These are phyloP conservation scores for Fusarium begoniae DNA, from an alignment of 2,329 filamentous ascomycete species.

Conservation along the genomic window DNA sequence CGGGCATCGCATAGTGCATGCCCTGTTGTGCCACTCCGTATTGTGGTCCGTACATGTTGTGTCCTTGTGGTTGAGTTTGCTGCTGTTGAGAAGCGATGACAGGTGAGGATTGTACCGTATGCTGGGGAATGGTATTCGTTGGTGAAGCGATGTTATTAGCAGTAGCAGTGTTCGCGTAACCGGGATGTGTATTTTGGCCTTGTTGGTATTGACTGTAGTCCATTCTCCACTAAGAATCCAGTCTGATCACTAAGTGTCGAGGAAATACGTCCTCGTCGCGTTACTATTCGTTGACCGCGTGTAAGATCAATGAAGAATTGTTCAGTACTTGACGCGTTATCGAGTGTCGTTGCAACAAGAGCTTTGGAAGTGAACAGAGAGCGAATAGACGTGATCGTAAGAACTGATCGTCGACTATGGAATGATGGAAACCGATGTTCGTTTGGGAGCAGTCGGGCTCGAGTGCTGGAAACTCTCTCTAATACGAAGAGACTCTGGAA, in stretches of 20 bases:
- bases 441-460: conserved; percentile 58
- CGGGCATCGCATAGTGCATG: conserved; percentile 83
- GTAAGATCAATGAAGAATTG: conserved; percentile 16
- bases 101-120: conserved; percentile 78
- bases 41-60: conserved; percentile 82
- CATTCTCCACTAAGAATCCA: conserved; percentile 64
- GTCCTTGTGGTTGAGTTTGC: conserved; percentile 66
- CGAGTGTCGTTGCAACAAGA: conserved; percentile 5
- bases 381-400: conserved; percentile 39
- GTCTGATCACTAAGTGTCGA: conserved; percentile 37
- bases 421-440: conserved; percentile 47
- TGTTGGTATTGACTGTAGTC: conserved; percentile 77
- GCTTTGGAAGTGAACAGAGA: conserved; percentile 21
- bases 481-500: conserved; percentile 52
- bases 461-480: conserved; percentile 46
- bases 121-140: conserved; percentile 73
- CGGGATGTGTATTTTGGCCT: conserved; percentile 71
- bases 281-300: conserved; percentile 36
- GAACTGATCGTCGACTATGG: conserved; percentile 40
- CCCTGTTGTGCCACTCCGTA: conserved; percentile 77
- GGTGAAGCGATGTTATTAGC: conserved; percentile 75
- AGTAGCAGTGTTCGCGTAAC: conserved; percentile 68
- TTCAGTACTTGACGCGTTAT: conserved; percentile 19
- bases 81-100: conserved; percentile 83
- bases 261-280: conserved; percentile 41